Evolutionary conservation across 140 eudicot species (phyloP).

Genomic region (Cichorium intybus): DNA sequence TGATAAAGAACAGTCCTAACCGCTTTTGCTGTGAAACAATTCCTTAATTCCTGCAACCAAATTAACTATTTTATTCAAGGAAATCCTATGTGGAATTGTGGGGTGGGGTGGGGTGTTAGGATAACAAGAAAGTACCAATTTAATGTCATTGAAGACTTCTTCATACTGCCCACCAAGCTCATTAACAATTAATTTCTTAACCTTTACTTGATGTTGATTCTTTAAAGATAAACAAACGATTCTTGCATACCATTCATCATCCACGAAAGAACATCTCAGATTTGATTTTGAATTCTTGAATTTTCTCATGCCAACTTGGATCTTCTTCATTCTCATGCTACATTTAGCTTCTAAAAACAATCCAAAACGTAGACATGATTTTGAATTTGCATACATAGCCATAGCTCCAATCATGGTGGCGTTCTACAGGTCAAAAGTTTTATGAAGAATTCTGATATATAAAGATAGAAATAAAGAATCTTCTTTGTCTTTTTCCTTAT

Average conservation of each 20-base stretch:
- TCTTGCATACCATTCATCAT: slow-evolving; percentile 32
- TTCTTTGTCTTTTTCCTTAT: slow-evolving; percentile 33
- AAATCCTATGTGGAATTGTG: no score
- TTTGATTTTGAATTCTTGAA: slow-evolving; percentile 14
- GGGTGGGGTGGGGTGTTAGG: no score
- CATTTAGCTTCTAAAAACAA: slow-evolving; percentile 25
- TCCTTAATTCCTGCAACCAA: slow-evolving; percentile 49
- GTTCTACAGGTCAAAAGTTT: background rate
- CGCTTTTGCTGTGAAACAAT: slow-evolving; percentile 61
- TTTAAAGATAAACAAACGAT: slow-evolving; percentile 19
- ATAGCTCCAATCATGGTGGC: slow-evolving; percentile 21
- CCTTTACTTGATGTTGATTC: slow-evolving; percentile 15
- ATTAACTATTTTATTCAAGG: background rate
- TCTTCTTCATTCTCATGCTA: slow-evolving; percentile 6
- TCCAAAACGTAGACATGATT: slow-evolving; percentile 34
- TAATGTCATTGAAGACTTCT: slow-evolving; percentile 47
- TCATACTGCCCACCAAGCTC: slow-evolving; percentile 61
- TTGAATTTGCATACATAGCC: slow-evolving; percentile 22
- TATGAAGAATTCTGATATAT: background rate
- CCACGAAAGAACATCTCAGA: slow-evolving; percentile 35
- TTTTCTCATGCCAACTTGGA: slow-evolving; percentile 21
- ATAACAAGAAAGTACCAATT: slow-evolving; percentile 29
- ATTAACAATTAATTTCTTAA: slow-evolving; percentile 25
- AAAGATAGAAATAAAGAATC: slow-evolving; percentile 20
- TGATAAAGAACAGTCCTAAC: slow-evolving; percentile 71